A percentile compares a stretch with the other conserved stretches of the same genome.
Conservation (phyloP, 225 moss, liverwort and hornwort species). For the Rhytidiadelphus loreus region DNA sequence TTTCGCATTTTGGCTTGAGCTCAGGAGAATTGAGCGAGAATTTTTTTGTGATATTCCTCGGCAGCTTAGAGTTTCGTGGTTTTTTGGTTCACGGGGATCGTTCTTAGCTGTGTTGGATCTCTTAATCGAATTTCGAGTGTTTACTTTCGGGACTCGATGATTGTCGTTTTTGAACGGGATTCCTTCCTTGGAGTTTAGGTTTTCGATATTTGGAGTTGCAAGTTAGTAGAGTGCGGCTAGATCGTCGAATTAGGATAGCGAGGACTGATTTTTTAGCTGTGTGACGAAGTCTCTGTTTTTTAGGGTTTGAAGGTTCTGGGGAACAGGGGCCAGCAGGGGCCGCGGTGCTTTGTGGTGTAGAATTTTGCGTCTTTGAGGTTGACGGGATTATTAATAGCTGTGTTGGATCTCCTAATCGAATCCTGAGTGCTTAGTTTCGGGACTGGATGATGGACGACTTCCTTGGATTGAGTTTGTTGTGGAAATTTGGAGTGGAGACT, state of each 20-base stretch:
- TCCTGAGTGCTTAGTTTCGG: not conserved
- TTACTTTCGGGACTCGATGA: not conserved
- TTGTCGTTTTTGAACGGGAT: not conserved
- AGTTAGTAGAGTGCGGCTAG: not conserved
- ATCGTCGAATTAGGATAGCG: not conserved
- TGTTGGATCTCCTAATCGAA: not conserved
- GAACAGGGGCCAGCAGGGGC: conserved; percentile 1
- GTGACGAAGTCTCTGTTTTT: not conserved
- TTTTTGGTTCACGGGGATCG: not conserved
- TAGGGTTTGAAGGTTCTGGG: not conserved
- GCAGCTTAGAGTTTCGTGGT: not conserved
- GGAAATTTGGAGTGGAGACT: not conserved
- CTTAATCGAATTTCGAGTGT: not conserved
- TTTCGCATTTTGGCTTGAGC: not conserved
- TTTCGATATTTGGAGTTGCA: not conserved
- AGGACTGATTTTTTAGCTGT: not conserved
- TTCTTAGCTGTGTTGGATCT: not conserved
- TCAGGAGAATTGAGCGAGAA: not conserved
- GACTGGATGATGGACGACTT: not conserved
- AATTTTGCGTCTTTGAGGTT: not conserved
- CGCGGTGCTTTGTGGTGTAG: not conserved
- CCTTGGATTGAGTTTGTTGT: not conserved
- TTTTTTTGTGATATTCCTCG: not conserved
- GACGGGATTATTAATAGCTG: not conserved
- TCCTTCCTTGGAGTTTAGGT: not conserved